Conservation (phyloP, 139 green algal species). For the Diplosphaera chodatii region DNA sequence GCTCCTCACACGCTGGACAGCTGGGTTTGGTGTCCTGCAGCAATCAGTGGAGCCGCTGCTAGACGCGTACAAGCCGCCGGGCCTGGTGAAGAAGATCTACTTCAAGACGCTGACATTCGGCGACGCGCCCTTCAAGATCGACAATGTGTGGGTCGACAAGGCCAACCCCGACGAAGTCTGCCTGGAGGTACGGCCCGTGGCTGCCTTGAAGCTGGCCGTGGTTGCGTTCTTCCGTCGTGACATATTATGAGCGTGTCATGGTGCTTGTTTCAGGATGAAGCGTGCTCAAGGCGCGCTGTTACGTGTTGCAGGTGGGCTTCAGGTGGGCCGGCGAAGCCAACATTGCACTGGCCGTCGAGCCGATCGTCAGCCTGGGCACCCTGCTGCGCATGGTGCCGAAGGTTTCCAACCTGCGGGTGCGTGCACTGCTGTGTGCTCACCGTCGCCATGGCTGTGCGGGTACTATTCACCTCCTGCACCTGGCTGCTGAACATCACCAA, state of each 20-base stretch:
- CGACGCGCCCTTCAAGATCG: conserved; percentile 62
- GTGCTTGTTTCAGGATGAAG: no score
- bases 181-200: conserved; percentile 16
- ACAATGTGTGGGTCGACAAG: conserved; percentile 40
- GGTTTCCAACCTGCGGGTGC: conserved; percentile 73
- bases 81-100: conserved; percentile 67
- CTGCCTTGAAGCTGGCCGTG: neutral
- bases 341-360: conserved; percentile 77
- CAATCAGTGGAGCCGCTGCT: conserved; percentile 68
- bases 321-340: conserved; percentile 79
- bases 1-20: no score
- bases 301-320: conserved; percentile 71
- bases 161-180: conserved; percentile 22
- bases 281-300: no score
- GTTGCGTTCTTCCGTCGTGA: no score
- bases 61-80: conserved; percentile 51
- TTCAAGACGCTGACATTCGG: conserved; percentile 86
- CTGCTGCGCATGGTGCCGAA: conserved; percentile 71
- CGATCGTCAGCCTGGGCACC: conserved; percentile 40
- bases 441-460: no score
- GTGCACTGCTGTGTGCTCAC: no score
- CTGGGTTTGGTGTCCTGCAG: no score
- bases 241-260: no score
- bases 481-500: no score
- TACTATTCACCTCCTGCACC: no score